Percentiles rank a stretch among this genome's conserved stretches.
phyloP scores from a whole-genome alignment of 306 rosid species.

The Sesbania bispinosa region DNA sequence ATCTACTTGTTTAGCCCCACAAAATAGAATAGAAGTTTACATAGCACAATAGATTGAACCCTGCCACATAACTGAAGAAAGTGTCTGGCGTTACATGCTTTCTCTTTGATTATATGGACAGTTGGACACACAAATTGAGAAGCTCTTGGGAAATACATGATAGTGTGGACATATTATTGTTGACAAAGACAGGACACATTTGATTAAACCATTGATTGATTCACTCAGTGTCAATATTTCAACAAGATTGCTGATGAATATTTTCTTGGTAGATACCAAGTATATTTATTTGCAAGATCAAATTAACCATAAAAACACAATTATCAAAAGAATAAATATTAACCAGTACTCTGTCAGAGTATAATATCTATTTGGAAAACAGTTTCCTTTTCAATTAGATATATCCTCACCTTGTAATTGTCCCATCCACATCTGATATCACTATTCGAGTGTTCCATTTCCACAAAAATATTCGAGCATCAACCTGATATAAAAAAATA shows the following conservation, averaged over 20 bases:
- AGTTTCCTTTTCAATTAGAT: conserved; percentile 14
- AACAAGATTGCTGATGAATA: background rate
- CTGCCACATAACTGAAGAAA: background rate
- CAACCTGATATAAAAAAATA: conserved; percentile 49
- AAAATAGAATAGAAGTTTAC: background rate
- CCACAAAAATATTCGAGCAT: conserved; percentile 88
- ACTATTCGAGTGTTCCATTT: conserved; percentile 93
- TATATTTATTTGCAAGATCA: background rate
- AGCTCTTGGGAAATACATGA: background rate
- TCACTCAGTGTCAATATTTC: background rate
- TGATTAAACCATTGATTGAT: background rate
- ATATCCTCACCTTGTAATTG: conserved; percentile 78
- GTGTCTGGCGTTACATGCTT: background rate
- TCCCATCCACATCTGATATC: conserved; percentile 97
- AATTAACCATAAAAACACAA: conserved; percentile 14
- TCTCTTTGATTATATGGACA: background rate
- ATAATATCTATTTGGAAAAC: background rate
- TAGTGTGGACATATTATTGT: background rate
- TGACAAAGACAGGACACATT: background rate
- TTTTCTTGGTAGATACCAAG: background rate
- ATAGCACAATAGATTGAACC: background rate
- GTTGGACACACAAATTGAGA: too few relatives aligned
- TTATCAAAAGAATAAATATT: background rate
- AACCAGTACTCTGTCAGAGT: background rate
- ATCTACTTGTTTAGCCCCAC: background rate